These are phyloP conservation scores for Tinospora cordifolia DNA, from an alignment of 164 flowering plant genomes.

Conservation along the genomic window DNA sequence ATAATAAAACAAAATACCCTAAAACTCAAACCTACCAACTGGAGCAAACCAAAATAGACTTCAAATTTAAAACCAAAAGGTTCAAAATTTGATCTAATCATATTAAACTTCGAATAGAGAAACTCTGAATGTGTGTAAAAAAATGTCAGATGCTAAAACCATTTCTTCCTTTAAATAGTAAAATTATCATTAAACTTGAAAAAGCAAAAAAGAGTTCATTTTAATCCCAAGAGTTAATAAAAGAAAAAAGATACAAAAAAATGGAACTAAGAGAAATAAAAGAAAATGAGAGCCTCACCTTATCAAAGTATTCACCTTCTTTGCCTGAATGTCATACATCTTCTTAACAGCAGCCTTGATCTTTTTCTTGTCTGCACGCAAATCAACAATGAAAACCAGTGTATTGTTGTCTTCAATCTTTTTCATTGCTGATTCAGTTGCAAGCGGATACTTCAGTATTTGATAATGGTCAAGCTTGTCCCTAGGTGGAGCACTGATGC, in stretches of 20 bases:
- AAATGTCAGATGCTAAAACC: too few relatives aligned
- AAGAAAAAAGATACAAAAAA: too few relatives aligned
- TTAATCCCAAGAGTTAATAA: too few relatives aligned
- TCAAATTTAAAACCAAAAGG: too few relatives aligned
- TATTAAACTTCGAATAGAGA: neutral
- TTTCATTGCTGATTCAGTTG: conserved; percentile 78
- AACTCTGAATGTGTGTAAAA: too few relatives aligned
- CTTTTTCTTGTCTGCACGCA: conserved; percentile 81
- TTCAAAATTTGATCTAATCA: too few relatives aligned
- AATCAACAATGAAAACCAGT: conserved; percentile 63
- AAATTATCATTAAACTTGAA: too few relatives aligned
- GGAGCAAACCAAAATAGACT: too few relatives aligned
- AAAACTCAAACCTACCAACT: too few relatives aligned
- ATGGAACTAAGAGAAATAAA: neutral
- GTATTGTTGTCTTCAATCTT: conserved; percentile 85
- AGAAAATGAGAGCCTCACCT: conserved; percentile 29
- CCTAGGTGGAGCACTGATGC: conserved; percentile 70
- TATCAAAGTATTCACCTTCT: conserved; percentile 84
- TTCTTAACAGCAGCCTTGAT: conserved; percentile 75
- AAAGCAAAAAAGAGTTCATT: too few relatives aligned
- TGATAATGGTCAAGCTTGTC: conserved; percentile 79
- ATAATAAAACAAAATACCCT: too few relatives aligned
- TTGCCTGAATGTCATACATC: conserved; percentile 82
- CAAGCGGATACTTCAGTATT: conserved; percentile 60
- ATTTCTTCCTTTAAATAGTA: too few relatives aligned